Conservation (phyloP, 2,329 filamentous ascomycete genomes). For the Diaporthe ampelina region DNA sequence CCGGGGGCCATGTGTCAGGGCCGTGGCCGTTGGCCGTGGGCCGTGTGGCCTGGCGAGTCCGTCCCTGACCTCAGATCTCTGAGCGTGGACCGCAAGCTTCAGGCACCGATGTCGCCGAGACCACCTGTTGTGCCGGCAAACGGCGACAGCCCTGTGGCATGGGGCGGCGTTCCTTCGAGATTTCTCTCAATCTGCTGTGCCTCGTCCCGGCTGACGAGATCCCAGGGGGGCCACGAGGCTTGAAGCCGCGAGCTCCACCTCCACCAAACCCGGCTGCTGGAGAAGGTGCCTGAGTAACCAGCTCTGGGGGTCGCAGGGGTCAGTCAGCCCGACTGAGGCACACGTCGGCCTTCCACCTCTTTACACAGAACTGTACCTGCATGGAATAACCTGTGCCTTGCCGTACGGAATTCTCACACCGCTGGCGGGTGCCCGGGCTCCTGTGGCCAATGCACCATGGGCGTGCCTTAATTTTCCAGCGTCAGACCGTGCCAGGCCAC, state of each 20-base stretch:
- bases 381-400: slow-evolving; percentile 16
- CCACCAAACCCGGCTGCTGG: slow-evolving; percentile 1
- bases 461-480: neutral
- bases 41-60: neutral
- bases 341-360: neutral
- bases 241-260: slow-evolving; percentile 26
- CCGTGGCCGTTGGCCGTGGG: slow-evolving; percentile 4
- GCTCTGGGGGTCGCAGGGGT: neutral
- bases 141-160: slow-evolving; percentile 23
- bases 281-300: neutral
- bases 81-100: neutral
- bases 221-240: slow-evolving; percentile 30
- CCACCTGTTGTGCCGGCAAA: neutral
- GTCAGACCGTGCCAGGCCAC: neutral
- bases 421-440: slow-evolving; percentile 1
- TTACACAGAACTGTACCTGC: neutral
- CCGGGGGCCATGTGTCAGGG: neutral
- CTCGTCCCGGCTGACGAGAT: slow-evolving; percentile 36
- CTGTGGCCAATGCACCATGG: neutral
- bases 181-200: slow-evolving; percentile 10
- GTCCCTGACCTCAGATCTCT: slow-evolving; percentile 11
- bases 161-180: slow-evolving; percentile 23
- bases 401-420: slow-evolving; percentile 18
- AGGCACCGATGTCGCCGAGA: slow-evolving; percentile 11
- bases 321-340: neutral